Base-by-base conservation (phyloP, 2,329 filamentous ascomycete genomes). In the Trichoderma asperellum region DNA sequence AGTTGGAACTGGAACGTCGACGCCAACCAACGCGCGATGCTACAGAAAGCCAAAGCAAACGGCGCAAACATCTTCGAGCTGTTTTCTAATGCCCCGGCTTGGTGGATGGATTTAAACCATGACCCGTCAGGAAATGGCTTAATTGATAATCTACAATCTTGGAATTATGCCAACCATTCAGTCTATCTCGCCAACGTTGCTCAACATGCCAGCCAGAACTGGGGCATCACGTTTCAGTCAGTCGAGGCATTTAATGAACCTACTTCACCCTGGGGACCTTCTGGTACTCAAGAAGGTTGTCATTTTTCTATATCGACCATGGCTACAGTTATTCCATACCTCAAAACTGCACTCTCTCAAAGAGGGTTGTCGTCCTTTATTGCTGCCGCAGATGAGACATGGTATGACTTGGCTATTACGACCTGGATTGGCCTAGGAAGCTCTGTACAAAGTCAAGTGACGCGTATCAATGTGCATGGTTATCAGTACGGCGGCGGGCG, bases 211-310 rank as follows among this genome's bases (percentile, higher is more conserved):
- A 32, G 56, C 16, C 62, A 65, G 29, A 65, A 37, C 7, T 65
- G 62, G 62, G 62, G 62, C 2, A 47, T 65, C 27, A 18, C 43
- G 24, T 65, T 65, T 24, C 62, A 65, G 18, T 65, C 62, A 16
- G 52, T 65, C 62, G 62, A 65, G 52, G 62, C 62, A 11, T 65
- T 65, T 16, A 65, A 65, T 21, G 62, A 65, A 24, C 62, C 62
- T 10, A 56, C 52, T 32, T 65, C 62, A 11, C 12, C 34, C 18
- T 65, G 62, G 62, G 37, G 62, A 32, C 53, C 52, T 65, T 43
- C 24, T 2, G 62, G 62, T 29, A 65, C 62, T 21, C 62, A 65
- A n/a, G 62, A 65, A 8, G 62, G 62, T 14, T 65, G 62, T 27
- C 62, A 65, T 65, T 65, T 65, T 12, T 35, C 8, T 11, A 52